These are phyloP conservation scores for Amanita molliuscula DNA, from an alignment of 768 basidiomycete species.

Conservation along the genomic window DNA sequence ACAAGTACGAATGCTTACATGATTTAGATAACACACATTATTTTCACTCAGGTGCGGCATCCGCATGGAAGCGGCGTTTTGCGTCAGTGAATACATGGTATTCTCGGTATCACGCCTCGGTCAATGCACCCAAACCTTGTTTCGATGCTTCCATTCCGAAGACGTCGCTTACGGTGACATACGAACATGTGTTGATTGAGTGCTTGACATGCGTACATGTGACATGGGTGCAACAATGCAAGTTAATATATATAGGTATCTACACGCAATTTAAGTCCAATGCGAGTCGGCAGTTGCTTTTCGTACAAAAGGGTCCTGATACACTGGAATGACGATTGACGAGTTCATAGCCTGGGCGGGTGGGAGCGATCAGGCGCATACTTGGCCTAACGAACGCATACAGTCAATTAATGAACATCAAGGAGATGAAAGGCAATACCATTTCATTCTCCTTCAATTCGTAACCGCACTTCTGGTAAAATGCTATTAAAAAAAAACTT, in stretches of 20 bases:
- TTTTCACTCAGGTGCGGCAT: too few relatives aligned
- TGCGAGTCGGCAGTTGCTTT: not conserved
- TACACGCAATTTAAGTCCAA: not conserved
- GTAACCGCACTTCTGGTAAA: constrained; percentile 95
- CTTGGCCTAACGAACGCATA: constrained; percentile 2
- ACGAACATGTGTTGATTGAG: too few relatives aligned
- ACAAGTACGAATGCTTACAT: too few relatives aligned
- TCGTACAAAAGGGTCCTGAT: not conserved
- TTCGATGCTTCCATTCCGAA: too few relatives aligned
- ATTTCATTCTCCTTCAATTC: constrained; percentile 90
- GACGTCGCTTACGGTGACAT: too few relatives aligned
- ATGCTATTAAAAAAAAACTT: constrained; percentile 42
- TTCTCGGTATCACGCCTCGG: too few relatives aligned
- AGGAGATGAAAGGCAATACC: constrained; percentile 32
- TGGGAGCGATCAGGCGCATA: constrained; percentile 3
- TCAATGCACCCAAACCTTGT: too few relatives aligned
- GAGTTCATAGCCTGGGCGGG: constrained; percentile 2
- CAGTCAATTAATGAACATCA: not conserved
- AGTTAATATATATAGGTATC: not conserved
- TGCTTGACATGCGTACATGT: not conserved
- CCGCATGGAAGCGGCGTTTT: too few relatives aligned
- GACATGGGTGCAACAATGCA: too few relatives aligned
- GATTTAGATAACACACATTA: too few relatives aligned
- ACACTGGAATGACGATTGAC: too few relatives aligned
- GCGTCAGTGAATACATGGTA: too few relatives aligned